Conservation (phyloP, 192 early-diverging fungal species). For the Mortierella alpina region DNA sequence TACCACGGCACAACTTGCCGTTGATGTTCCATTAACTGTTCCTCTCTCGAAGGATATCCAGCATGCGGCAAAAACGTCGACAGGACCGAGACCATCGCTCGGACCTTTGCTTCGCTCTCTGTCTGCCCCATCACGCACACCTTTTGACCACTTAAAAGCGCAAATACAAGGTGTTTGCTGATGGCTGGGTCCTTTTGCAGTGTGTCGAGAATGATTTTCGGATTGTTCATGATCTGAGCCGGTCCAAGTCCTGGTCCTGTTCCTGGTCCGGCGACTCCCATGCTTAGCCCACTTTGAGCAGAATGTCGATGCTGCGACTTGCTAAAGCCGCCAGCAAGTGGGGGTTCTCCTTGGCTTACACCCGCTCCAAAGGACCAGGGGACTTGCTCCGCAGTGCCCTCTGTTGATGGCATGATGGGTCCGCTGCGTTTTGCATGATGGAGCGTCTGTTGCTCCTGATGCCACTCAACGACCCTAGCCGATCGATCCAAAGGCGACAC, state of each 20-base stretch:
- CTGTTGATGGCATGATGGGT: background rate
- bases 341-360: slow-evolving; percentile 10
- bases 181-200: slow-evolving; percentile 30
- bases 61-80: slow-evolving; percentile 39
- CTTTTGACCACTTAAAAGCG: slow-evolving; percentile 37
- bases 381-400: slow-evolving; percentile 12
- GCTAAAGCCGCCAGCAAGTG: background rate
- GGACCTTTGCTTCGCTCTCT: slow-evolving; percentile 37
- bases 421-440: slow-evolving; percentile 33
- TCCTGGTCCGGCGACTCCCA: slow-evolving; percentile 11
- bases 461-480: slow-evolving; percentile 44
- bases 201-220: slow-evolving; percentile 32
- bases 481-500: slow-evolving; percentile 42
- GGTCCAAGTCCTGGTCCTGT: background rate
- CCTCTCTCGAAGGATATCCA: slow-evolving; percentile 42
- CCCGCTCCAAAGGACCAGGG: slow-evolving; percentile 43
- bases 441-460: slow-evolving; percentile 46
- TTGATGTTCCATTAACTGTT: slow-evolving; percentile 49
- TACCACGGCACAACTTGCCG: slow-evolving; percentile 39
- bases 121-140: slow-evolving; percentile 42
- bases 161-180: slow-evolving; percentile 41
- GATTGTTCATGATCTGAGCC: slow-evolving; percentile 8
- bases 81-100: slow-evolving; percentile 25
- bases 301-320: slow-evolving; percentile 27
- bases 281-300: slow-evolving; percentile 34